Evolutionary conservation across 805 yeast genomes (phyloP), one percentile per base, ranked within the genome.

Genomic region (Crinitomyces ghanaensis): DNA sequence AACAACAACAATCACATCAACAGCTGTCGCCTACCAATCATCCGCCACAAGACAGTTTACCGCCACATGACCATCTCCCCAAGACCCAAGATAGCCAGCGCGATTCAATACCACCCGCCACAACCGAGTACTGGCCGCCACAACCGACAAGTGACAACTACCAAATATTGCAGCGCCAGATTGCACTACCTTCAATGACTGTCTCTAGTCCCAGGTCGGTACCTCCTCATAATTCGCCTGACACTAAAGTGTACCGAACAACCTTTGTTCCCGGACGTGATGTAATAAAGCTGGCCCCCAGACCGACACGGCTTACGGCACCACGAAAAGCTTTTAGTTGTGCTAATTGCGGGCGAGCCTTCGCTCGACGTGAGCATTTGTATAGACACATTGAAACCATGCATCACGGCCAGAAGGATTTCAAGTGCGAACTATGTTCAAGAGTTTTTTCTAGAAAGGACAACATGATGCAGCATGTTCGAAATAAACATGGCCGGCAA

Each of bases 381-480:
- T 42, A 34, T 22, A 28, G 49, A 2, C 49, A 45, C 33, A 33
- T 44, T 5, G 48, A 44, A 16, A 44, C 48, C 5, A 44, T 44
- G 38, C 48, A 44, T 34, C 39, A 42, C 22, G 43, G 43, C 23
- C 48, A 44, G 18, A 44, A 44, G 32, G 42, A 44, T 24, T 44
- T 36, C 35, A 36, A 42, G 28, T 44, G 48, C 35, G 22, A 31
- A 8, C 28, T 40, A 9, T 44, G 48, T 30, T 16, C 20, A 15
- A 30, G 48, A 16, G 48, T 44, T 21, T 44, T 44, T 19, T 40
- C 44, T 7, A 17, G 48, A 9, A 44, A 44, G 26, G 48, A 44
- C 33, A 44, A 44, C 21, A 44, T 44, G 48, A 44, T 44, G 48
- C 48, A 44, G 27, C 48, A 44, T 33, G 34, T 39, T 13, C 35